phyloP scores from a whole-genome alignment of 2,329 filamentous ascomycete species.

The Penicillium thymicola region DNA sequence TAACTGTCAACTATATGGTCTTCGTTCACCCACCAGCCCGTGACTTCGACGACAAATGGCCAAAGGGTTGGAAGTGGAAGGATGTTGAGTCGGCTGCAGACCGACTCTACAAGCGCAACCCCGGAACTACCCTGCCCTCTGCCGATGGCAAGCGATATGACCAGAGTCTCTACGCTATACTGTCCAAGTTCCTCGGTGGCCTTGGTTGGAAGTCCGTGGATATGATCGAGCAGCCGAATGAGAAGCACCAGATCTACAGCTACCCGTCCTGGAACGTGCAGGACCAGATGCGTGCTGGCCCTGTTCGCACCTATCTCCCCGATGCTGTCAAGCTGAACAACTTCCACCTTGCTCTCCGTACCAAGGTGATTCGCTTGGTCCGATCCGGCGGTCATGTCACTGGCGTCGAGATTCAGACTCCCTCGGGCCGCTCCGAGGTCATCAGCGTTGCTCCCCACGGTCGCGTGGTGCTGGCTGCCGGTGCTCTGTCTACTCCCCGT shows the following conservation, averaged over 20 bases:
- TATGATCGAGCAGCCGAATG: slow-evolving; percentile 56
- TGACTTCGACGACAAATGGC: slow-evolving; percentile 73
- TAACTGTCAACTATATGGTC: slow-evolving; percentile 30
- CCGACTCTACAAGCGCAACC: slow-evolving; percentile 66
- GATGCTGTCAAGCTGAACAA: slow-evolving; percentile 58
- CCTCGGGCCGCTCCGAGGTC: slow-evolving; percentile 51
- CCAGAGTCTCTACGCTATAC: slow-evolving; percentile 63
- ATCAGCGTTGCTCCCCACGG: slow-evolving; percentile 61
- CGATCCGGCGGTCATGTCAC: slow-evolving; percentile 61
- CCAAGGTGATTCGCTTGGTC: slow-evolving; percentile 64
- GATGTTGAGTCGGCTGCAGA: slow-evolving; percentile 60
- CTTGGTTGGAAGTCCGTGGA: slow-evolving; percentile 63
- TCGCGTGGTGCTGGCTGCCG: slow-evolving; percentile 65
- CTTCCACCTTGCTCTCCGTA: slow-evolving; percentile 66
- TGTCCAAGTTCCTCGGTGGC: slow-evolving; percentile 57
- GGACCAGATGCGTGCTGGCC: slow-evolving; percentile 65
- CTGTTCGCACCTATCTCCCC: slow-evolving; percentile 68
- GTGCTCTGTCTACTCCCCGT: slow-evolving; percentile 67
- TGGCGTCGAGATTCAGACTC: slow-evolving; percentile 41
- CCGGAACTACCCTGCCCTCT: slow-evolving; percentile 65
- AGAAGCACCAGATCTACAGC: slow-evolving; percentile 64
- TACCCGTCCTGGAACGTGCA: slow-evolving; percentile 66
- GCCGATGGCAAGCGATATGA: slow-evolving; percentile 64
- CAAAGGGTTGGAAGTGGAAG: slow-evolving; percentile 64
- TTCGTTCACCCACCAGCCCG: slow-evolving; percentile 49